Evolutionary conservation across 257 asterid genomes (phyloP).

Genomic region (Ehretia macrophylla): DNA sequence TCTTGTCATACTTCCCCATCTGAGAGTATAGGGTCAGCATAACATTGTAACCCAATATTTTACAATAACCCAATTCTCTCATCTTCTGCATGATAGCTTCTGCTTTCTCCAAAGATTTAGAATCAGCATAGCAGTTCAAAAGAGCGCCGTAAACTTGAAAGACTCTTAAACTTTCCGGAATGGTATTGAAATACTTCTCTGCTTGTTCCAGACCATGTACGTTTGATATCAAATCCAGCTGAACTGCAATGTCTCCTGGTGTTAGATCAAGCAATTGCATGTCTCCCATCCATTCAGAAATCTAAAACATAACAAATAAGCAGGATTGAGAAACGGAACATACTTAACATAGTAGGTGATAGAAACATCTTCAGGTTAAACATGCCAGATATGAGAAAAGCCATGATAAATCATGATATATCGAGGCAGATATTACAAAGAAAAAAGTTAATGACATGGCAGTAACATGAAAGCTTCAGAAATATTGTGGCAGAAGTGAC

Average conservation of each 20-base stretch:
- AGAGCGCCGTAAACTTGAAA: conserved; percentile 22
- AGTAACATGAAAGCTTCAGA: no score
- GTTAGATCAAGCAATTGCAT: neutral
- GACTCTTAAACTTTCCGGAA: conserved; percentile 17
- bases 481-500: no score
- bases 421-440: no score
- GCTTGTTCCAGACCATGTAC: conserved; percentile 30
- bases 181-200: conserved; percentile 20
- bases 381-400: no score
- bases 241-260: conserved; percentile 26
- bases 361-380: no score
- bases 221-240: conserved; percentile 27
- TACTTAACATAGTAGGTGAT: neutral
- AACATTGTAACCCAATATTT: conserved; percentile 20
- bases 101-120: conserved; percentile 21
- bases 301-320: conserved; percentile 5
- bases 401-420: no score
- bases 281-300: conserved; percentile 28
- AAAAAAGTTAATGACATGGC: no score
- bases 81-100: conserved; percentile 31
- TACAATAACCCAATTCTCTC: conserved; percentile 18
- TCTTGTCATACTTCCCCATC: conserved; percentile 25
- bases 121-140: conserved; percentile 26
- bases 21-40: conserved; percentile 38
- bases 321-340: neutral